Base-by-base conservation (phyloP, 2,329 filamentous ascomycete genomes). In the Phyllosticta citribraziliensis region DNA sequence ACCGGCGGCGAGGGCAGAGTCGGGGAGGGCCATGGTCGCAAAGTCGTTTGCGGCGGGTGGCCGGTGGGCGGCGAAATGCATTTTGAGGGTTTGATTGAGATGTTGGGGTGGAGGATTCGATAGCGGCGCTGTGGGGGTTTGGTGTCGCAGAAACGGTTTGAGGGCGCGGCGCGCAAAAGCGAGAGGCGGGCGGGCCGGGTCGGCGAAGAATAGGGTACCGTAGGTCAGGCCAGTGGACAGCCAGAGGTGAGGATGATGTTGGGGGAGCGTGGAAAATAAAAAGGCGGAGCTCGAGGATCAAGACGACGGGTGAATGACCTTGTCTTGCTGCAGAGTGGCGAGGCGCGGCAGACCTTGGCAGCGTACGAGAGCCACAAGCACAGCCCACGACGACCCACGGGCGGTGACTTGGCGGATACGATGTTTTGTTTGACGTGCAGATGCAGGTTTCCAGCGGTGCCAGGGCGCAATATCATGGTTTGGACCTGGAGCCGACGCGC, bases 21-120 rank as follows among this genome's bases (percentile, higher is more conserved):
- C 33, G 19, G 59, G 58, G 54, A 67, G 66, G 66, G 67, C 69
- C 71, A 72, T 74, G 66, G 70, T 65, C 54, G 69, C 64, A 58
- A 74, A 71, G 47, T 67, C 54, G 57, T 69, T 54, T 25, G 70
- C 63, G 11, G 64, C 35, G 5, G 19, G 20, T 2, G 57, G 55
- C 30, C 60, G 60, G 11, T 57, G 51, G 22, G 60, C 51, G 14
- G 30, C 8, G 19, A 57, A 57, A 10, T 52, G 50, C 60, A 61
- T 61, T 30, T 24, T 55, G 60, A 70, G 65, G 59, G 63, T 66
- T 69, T 72, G 71, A 69, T 76, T 74, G 53, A 24, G 25, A 35
- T 56, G 64, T 81, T 77, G 52, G 80, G 80, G 22, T 22, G 35
- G 75, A 76, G 47, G 80, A 14, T 71, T 65, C 35, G 24, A 27